Conservation (phyloP, 2,329 filamentous ascomycete species). For the Trichoderma sp. region DNA sequence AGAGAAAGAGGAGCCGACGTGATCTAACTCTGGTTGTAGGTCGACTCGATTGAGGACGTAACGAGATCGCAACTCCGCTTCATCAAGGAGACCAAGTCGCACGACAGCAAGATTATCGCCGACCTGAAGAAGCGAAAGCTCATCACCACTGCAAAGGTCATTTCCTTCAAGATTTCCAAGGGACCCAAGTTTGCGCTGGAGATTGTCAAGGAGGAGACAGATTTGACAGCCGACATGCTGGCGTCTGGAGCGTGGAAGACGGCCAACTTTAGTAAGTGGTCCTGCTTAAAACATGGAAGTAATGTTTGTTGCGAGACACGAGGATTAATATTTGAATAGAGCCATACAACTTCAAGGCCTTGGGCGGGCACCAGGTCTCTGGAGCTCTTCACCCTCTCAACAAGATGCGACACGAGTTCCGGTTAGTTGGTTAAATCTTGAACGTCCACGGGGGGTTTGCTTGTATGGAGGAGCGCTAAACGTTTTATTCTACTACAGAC, state of each 20-base stretch:
- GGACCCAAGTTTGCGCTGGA: slow-evolving; percentile 85
- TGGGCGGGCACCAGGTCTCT: slow-evolving; percentile 59
- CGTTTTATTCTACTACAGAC: slow-evolving; percentile 29
- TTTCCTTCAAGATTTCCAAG: slow-evolving; percentile 80
- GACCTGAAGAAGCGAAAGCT: slow-evolving; percentile 94
- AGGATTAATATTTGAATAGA: slow-evolving; percentile 33
- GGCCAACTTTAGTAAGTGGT: slow-evolving; percentile 69
- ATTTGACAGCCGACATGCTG: slow-evolving; percentile 92
- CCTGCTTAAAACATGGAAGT: slow-evolving; percentile 22
- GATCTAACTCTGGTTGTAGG: slow-evolving; percentile 41
- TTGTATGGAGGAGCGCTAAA: neutral
- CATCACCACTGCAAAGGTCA: slow-evolving; percentile 76
- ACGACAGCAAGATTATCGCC: slow-evolving; percentile 72
- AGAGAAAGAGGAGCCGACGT: neutral
- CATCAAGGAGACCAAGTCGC: slow-evolving; percentile 67
- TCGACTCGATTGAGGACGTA: slow-evolving; percentile 74
- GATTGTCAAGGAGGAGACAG: slow-evolving; percentile 89
- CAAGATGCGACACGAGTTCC: slow-evolving; percentile 94
- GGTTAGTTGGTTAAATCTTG: slow-evolving; percentile 33
- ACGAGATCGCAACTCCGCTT: slow-evolving; percentile 72
- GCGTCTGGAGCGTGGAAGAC: slow-evolving; percentile 86
- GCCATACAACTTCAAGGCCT: slow-evolving; percentile 71
- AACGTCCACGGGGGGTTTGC: rapidly evolving
- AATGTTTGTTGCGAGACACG: neutral
- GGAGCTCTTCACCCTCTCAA: slow-evolving; percentile 71